Evolutionary conservation across 2,329 filamentous ascomycete species (phyloP), one percentile per base, ranked within the genome.

Genomic region (Diplodia corticola): DNA sequence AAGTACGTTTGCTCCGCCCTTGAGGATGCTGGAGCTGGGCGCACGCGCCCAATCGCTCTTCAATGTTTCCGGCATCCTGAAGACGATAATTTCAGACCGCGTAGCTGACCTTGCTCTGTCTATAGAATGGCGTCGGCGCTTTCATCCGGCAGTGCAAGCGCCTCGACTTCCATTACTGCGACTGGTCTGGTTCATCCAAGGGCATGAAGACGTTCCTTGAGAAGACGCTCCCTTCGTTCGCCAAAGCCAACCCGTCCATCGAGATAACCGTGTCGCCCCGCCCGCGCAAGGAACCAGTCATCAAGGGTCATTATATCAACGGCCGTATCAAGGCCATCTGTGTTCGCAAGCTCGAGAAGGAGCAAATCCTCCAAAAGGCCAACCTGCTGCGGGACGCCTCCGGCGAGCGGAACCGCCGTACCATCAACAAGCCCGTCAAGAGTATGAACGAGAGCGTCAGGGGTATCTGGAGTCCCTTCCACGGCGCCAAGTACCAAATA

Each of bases 141-240:
- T 98, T 98, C 84, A 92, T 99, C 80, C 87, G 97, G 67, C 94
- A 97, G 83, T 99, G 95, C 88, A 96, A 92, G 84, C 91, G 90
- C 76, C 84, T 99, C 78, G 92, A 97, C 79, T 92, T 99, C 76
- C 91, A 96, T 82, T 99, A 97, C 83, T 98, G 95, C 84, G 93
- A 98, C 85, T 93, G 91, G 87, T 92, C 91, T 67, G 95, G 93
- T 69, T 96, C 92, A 79, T 98, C 94, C 44, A 88, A 83, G 75
- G 95, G 95, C 76, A 97, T 98, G 93, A 95, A 96, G 91, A 95
- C 88, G 72, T 97, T 97, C 83, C 88, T 98, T 78, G 90, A 90
- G 78, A 84, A 89, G 69, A 83, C 86, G 49, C 89, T 97, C 67
- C 84, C 89, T 57, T 81, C 84, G 70, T 97, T 99, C 81, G 93